These are phyloP conservation scores for Physcomitrium patens DNA, from an alignment of 225 moss, liverwort and hornwort genomes.

Conservation along the genomic window DNA sequence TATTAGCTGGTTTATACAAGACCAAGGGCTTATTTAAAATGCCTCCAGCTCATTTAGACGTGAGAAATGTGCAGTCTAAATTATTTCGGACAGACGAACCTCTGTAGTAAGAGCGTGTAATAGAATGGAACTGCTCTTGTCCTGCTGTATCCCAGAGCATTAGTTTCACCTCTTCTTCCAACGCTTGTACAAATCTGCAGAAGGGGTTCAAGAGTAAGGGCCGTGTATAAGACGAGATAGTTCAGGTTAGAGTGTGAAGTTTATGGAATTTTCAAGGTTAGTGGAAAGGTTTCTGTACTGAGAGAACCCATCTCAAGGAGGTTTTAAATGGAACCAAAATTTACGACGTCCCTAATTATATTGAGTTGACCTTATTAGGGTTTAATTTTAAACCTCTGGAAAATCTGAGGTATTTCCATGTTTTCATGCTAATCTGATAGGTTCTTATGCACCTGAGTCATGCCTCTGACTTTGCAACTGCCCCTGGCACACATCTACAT, in stretches of 20 bases:
- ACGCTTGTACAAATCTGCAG: constrained; percentile 63
- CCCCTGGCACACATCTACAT: not conserved
- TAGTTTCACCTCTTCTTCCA: constrained; percentile 87
- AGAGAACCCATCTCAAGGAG: not conserved
- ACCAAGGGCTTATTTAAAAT: not conserved
- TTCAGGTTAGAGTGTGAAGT: not conserved
- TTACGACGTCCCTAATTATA: too few relatives aligned
- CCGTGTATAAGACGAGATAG: not conserved
- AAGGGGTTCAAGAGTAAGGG: not conserved
- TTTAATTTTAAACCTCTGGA: not conserved
- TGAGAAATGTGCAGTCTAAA: not conserved
- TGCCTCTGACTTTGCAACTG: not conserved
- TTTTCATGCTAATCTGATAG: not conserved
- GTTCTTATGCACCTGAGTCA: not conserved
- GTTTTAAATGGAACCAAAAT: not conserved
- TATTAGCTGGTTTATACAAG: not conserved
- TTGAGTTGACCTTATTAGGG: not conserved
- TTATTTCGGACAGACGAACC: constrained; percentile 39
- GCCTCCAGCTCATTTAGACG: not conserved
- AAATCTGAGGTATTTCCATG: not conserved
- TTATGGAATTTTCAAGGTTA: not conserved
- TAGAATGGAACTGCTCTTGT: constrained; percentile 90
- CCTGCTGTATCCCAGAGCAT: constrained; percentile 99
- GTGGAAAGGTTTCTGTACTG: not conserved
- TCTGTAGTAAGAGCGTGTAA: constrained; percentile 88